Evolutionary conservation across 495 filamentous ascomycete species (phyloP).

Genomic region (Tuber microsphaerosporum): DNA sequence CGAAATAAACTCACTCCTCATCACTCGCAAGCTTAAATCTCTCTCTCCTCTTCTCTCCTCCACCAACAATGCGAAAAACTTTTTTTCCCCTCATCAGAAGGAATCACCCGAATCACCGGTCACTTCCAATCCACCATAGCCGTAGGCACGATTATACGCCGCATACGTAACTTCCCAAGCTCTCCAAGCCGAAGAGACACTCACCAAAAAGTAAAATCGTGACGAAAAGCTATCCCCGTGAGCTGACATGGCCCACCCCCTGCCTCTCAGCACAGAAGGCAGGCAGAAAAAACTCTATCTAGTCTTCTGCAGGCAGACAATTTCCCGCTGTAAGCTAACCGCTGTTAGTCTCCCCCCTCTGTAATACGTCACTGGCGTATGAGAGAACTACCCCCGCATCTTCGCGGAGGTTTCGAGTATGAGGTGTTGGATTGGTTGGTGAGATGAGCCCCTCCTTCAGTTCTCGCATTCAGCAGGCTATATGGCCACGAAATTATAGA

Average conservation of each 20-base stretch:
- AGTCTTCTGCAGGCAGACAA: background rate
- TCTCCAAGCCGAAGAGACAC: background rate
- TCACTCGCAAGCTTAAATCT: background rate
- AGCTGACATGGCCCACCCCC: background rate
- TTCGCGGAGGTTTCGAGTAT: background rate
- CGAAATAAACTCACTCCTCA: background rate
- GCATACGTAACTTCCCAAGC: background rate
- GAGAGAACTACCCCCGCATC: background rate
- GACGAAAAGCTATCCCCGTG: background rate
- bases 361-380: background rate
- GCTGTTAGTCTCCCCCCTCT: background rate
- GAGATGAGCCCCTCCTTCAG: background rate
- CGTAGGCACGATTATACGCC: background rate
- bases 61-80: background rate
- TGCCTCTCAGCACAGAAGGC: background rate
- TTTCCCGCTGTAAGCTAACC: constrained; percentile 3
- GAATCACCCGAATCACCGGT: background rate
- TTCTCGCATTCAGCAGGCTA: background rate
- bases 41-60: background rate
- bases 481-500: background rate
- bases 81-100: background rate
- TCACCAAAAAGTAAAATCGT: background rate
- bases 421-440: constrained; percentile 1
- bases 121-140: background rate
- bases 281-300: background rate